Percentiles rank a stretch among this genome's conserved stretches.
Evolutionary conservation across 441 rosid species (phyloP).

Genomic region (Capsella rubella): DNA sequence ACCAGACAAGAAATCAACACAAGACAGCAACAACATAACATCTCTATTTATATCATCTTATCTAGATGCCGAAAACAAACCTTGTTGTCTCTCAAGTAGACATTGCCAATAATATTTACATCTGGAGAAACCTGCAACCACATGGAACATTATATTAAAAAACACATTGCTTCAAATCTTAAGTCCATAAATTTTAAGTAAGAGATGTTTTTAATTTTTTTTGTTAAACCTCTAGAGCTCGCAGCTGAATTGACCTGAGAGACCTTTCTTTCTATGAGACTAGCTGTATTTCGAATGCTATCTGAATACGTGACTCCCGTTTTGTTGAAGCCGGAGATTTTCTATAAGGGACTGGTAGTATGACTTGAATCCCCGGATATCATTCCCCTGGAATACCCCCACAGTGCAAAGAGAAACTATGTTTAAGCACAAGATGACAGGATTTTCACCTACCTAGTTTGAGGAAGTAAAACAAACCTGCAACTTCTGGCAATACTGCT

Average conservation of each 20-base stretch:
- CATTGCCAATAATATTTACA: constrained; percentile 55
- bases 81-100: constrained; percentile 44
- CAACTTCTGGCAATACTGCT: constrained; percentile 86
- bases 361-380: constrained; percentile 68
- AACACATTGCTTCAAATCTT: background rate
- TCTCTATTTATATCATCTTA: constrained; percentile 1
- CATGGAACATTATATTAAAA: constrained; percentile 23
- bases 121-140: constrained; percentile 48
- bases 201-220: background rate
- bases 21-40: background rate
- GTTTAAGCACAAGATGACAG: constrained; percentile 5
- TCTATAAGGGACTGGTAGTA: constrained; percentile 77
- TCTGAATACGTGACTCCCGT: constrained; percentile 83
- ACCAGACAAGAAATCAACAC: background rate
- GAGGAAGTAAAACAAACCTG: constrained; percentile 56
- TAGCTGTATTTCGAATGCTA: constrained; percentile 50
- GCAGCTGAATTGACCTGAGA: constrained; percentile 26
- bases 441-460: background rate
- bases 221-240: constrained; percentile 1
- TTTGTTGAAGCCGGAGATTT: constrained; percentile 72
- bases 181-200: background rate
- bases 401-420: constrained; percentile 10
- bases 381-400: constrained; percentile 63
- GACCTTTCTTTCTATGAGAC: constrained; percentile 24
- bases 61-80: constrained; percentile 24